A percentile compares a stretch with the other conserved stretches of the same genome.
phyloP scores from a whole-genome alignment of 306 rosid genomes.

The Castanea sativa region DNA sequence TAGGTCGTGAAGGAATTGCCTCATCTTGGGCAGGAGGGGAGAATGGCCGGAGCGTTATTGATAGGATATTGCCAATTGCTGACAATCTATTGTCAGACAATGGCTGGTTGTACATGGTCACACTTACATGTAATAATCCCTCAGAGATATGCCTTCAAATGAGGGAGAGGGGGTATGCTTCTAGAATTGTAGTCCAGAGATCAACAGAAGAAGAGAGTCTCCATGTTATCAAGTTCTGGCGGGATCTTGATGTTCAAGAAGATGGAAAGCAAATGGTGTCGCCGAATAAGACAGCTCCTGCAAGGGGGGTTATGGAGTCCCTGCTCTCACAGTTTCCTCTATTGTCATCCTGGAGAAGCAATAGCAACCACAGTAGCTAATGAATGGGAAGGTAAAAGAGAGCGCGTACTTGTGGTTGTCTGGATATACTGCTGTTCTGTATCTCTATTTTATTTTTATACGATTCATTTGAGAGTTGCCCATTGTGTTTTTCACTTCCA shows the following conservation, averaged over 20 bases:
- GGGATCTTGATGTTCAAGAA: slow-evolving; percentile 35
- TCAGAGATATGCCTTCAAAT: slow-evolving; percentile 69
- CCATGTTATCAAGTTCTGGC: slow-evolving; percentile 92
- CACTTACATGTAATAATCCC: slow-evolving; percentile 75
- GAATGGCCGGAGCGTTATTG: slow-evolving; percentile 82
- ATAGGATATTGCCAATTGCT: slow-evolving; percentile 70
- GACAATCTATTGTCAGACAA: slow-evolving; percentile 71
- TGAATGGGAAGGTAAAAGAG: slow-evolving; percentile 22
- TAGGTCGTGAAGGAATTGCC: slow-evolving; percentile 67
- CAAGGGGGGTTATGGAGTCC: slow-evolving; percentile 33
- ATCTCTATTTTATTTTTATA: neutral
- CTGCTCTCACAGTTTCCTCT: slow-evolving; percentile 47
- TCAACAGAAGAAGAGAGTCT: slow-evolving; percentile 91
- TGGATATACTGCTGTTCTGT: neutral
- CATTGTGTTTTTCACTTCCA: neutral
- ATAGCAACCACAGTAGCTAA: slow-evolving; percentile 27
- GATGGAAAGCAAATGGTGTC: slow-evolving; percentile 25
- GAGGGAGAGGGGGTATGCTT: slow-evolving; percentile 80
- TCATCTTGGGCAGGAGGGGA: slow-evolving; percentile 98
- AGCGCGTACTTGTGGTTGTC: neutral
- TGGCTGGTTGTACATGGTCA: slow-evolving; percentile 92
- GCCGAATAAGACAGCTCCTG: slow-evolving; percentile 30
- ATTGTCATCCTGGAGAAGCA: slow-evolving; percentile 38
- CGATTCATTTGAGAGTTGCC: neutral
- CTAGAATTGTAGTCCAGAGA: slow-evolving; percentile 80